phyloP scores from a whole-genome alignment of 495 filamentous ascomycete species.

The Sordaria brevicollis region DNA sequence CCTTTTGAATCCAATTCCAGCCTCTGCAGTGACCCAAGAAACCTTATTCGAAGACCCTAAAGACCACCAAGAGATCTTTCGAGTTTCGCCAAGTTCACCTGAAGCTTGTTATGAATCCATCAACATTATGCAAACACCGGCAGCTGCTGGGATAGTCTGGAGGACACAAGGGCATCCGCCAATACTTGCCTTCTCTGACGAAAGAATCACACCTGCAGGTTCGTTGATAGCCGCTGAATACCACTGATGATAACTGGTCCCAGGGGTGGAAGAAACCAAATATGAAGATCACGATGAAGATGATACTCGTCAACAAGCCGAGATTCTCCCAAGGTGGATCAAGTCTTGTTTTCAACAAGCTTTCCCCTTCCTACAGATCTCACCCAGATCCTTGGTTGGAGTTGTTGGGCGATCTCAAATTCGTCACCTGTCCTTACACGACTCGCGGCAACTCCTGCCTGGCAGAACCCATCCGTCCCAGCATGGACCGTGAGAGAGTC shows the following conservation, averaged over 20 bases:
- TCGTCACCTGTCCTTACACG: constrained; percentile 7
- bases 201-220: neutral
- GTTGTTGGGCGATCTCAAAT: neutral
- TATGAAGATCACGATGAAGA: neutral
- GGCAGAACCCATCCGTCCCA: constrained; percentile 2
- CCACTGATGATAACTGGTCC: neutral
- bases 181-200: neutral
- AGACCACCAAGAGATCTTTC: neutral
- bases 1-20: neutral
- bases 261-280: neutral
- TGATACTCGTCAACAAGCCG: neutral
- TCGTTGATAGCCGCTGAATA: neutral
- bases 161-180: neutral
- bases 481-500: constrained; percentile 1
- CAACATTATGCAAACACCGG: neutral
- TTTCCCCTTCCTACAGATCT: neutral
- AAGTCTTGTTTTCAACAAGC: neutral
- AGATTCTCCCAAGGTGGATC: neutral
- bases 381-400: neutral
- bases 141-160: neutral
- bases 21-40: neutral
- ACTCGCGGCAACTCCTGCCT: constrained; percentile 10
- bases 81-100: neutral
- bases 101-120: neutral
- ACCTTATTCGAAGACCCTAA: neutral